Conservation (phyloP, 208 protist species). For the Trypanosoma caninum region DNA sequence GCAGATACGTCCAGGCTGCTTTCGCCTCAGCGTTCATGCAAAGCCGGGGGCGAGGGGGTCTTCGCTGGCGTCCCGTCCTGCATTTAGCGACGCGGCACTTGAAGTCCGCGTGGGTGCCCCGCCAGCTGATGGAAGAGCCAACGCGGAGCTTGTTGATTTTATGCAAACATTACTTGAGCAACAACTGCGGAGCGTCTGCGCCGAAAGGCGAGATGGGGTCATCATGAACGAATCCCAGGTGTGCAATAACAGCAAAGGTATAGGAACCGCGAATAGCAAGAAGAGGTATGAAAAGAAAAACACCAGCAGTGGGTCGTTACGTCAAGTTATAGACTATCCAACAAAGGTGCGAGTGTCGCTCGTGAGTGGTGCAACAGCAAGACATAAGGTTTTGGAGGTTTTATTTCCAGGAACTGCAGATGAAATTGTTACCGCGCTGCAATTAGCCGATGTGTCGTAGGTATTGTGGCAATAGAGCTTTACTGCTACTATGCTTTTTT, state of each 20-base stretch:
- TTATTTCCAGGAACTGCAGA: constrained; percentile 53
- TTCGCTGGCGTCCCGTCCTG: constrained; percentile 31
- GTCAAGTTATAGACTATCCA: background rate
- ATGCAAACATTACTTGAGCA: constrained; percentile 44
- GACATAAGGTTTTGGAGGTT: constrained; percentile 52
- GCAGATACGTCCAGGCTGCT: constrained; percentile 37
- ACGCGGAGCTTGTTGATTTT: constrained; percentile 70
- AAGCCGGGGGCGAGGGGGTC: constrained; percentile 71
- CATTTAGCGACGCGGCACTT: constrained; percentile 23
- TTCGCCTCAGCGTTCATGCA: constrained; percentile 49
- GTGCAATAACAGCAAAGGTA: background rate
- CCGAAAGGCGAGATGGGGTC: background rate
- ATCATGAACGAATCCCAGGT: background rate
- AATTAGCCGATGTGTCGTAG: constrained; percentile 27
- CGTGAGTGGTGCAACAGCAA: constrained; percentile 48
- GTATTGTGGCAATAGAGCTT: background rate
- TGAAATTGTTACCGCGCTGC: constrained; percentile 47
- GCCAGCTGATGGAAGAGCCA: constrained; percentile 76
- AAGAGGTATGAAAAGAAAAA: constrained; percentile 12
- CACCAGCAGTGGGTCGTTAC: background rate
- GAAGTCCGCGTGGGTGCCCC: constrained; percentile 68
- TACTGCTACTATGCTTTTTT: background rate
- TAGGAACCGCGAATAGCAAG: constrained; percentile 24
- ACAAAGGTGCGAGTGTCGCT: constrained; percentile 46
- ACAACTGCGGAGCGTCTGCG: constrained; percentile 24